Evolutionary conservation across 164 flowering plant species (phyloP), one percentile per base, ranked within the genome.

Genomic region (Vitis cinerea): DNA sequence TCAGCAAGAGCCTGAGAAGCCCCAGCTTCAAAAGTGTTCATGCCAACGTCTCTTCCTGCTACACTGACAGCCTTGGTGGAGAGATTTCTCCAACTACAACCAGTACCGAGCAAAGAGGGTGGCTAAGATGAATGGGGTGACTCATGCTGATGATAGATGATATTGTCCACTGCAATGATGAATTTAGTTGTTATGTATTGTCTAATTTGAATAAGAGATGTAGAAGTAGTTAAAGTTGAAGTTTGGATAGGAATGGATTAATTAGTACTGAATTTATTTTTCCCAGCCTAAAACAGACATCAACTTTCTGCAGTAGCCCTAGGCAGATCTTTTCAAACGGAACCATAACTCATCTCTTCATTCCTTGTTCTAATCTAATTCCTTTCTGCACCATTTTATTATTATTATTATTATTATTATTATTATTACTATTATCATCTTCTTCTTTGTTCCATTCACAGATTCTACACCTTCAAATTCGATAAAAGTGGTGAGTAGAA

Each of bases 1-100:
- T 19, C 3, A 69, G 65, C 70, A 70, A 71, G 65, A 71, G 69
- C 63, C 53, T 77, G 79, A 69, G 80, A 47, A 79, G 79, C 63
- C 75, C 76, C 15, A 72, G 79, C 61, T 79, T 68, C 62, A 72
- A 64, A 67, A 70, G 69, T 51, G 68, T 58, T 3, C 54, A 31
- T 44, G 53, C 73, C 8, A 61, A 71, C 10, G 17, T 60, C 14
- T 74, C 70, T 54, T 71, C 70, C 0, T 71, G 65, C 59, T 70
- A 67, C 31, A 31, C 61, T 9, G 77, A 70, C 0, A 74, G 80
- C 37, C 9, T 56, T 23, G 77, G 74, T 11, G 70, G 80, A 37
- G 71, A 77, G 13, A 52, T 73, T 13, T 73, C 77, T 67, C 75
- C 79, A 3, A 68, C 66, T 61, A 72, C 76, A 8, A 64, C 75